phyloP scores from a whole-genome alignment of 768 basidiomycete genomes.

The Trametes villosa region DNA sequence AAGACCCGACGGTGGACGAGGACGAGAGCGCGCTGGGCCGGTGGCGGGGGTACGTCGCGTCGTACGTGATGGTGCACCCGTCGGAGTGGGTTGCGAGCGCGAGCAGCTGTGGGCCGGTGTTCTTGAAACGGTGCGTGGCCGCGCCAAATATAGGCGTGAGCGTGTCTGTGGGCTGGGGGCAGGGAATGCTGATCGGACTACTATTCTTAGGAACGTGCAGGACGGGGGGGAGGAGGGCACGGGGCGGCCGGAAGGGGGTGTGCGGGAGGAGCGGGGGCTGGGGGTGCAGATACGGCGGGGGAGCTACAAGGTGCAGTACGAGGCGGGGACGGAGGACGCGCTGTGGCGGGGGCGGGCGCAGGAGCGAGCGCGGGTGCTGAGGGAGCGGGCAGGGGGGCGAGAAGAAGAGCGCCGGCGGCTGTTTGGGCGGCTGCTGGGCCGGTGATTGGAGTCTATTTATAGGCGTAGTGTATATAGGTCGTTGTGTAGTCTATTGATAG shows the following conservation, averaged over 20 bases:
- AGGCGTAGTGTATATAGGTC: constrained; percentile 19
- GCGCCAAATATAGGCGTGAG: constrained; percentile 7
- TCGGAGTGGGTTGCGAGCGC: constrained; percentile 69
- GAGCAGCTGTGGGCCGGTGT: constrained; percentile 45
- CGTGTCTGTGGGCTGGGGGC: constrained; percentile 15
- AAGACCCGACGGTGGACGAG: constrained; percentile 68
- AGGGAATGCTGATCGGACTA: constrained; percentile 28
- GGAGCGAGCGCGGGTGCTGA: constrained; percentile 40
- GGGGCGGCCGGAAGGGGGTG: constrained; percentile 21
- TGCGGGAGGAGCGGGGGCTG: constrained; percentile 44
- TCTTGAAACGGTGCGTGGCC: constrained; percentile 60
- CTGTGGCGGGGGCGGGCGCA: constrained; percentile 45
- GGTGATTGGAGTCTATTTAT: constrained; percentile 25
- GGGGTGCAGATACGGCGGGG: constrained; percentile 60
- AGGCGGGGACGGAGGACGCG: constrained; percentile 64
- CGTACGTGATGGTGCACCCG: constrained; percentile 69
- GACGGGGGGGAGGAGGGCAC: constrained; percentile 35
- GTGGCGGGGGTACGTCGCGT: constrained; percentile 77
- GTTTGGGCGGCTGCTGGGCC: constrained; percentile 35
- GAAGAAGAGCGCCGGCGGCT: constrained; percentile 62
- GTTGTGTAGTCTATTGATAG: constrained; percentile 24
- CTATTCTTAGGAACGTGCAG: constrained; percentile 59
- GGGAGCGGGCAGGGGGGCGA: constrained; percentile 46
- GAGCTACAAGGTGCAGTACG: constrained; percentile 73
- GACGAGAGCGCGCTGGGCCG: constrained; percentile 54